A percentile compares a stretch with the other conserved stretches of the same genome.
phyloP scores from a whole-genome alignment of 2,329 filamentous ascomycete species.

The Ophiostoma novo-ulmi region DNA sequence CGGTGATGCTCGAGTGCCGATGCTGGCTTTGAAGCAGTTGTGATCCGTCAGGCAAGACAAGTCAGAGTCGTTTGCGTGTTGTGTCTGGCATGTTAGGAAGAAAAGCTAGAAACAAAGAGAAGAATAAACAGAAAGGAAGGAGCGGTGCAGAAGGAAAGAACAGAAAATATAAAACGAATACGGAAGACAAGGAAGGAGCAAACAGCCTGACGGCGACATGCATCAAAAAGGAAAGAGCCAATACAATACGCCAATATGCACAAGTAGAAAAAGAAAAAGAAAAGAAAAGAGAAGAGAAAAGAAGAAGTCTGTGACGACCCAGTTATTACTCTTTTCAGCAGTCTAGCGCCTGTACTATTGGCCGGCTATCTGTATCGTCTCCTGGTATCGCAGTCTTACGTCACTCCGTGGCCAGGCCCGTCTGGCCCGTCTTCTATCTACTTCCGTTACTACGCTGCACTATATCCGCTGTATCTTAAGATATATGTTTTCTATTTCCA shows the following conservation, averaged over 20 bases:
- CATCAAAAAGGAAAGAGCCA: background rate
- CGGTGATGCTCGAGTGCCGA: background rate
- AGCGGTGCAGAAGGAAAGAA: background rate
- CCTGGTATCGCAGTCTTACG: background rate
- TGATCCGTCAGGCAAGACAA: background rate
- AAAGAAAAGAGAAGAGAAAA: background rate
- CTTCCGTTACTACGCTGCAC: background rate
- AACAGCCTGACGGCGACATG: background rate
- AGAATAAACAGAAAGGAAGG: background rate
- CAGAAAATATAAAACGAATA: slow-evolving; percentile 2
- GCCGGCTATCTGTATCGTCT: background rate
- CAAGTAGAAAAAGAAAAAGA: background rate
- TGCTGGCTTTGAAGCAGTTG: background rate
- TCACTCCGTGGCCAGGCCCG: background rate
- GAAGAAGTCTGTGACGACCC: slow-evolving; percentile 1
- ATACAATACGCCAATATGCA: background rate
- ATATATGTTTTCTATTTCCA: background rate
- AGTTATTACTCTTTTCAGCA: slow-evolving; percentile 8
- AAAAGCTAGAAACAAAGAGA: background rate
- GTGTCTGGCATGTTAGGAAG: background rate
- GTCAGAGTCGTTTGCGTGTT: background rate
- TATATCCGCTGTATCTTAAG: background rate
- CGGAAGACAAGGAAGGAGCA: slow-evolving; percentile 8
- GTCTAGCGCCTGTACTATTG: slow-evolving; percentile 16
- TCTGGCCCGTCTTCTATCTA: background rate